These are phyloP conservation scores for Thraustotheca clavata DNA, from an alignment of 352 stramenopile species.

Conservation along the genomic window DNA sequence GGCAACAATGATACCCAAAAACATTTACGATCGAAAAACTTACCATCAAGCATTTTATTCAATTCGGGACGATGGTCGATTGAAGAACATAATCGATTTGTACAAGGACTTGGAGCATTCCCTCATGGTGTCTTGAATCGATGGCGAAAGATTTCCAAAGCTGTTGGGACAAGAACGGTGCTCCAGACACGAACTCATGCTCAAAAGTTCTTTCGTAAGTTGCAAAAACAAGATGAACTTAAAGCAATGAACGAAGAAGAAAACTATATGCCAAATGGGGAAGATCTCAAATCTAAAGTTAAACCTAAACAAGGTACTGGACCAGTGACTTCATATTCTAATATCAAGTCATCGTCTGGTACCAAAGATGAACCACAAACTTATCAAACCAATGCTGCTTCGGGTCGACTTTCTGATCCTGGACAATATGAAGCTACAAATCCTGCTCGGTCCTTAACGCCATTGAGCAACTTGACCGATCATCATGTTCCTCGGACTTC, in stretches of 20 bases:
- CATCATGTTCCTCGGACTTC: neutral
- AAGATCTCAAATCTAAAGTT: neutral
- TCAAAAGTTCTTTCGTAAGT: slow-evolving; percentile 86
- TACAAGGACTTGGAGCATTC: slow-evolving; percentile 81
- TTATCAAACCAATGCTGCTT: neutral
- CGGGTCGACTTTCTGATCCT: neutral
- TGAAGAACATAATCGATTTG: slow-evolving; percentile 63
- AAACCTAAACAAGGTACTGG: too few species aligned
- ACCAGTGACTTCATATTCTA: too few species aligned
- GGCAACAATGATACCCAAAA: slow-evolving; percentile 22
- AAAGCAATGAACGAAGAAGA: neutral
- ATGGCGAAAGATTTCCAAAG: slow-evolving; percentile 76
- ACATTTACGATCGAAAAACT: slow-evolving; percentile 18
- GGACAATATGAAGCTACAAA: neutral
- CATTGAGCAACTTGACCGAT: neutral
- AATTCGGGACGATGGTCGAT: slow-evolving; percentile 19
- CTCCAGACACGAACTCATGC: slow-evolving; percentile 81
- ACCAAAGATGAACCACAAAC: slow-evolving; percentile 16
- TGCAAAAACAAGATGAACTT: slow-evolving; percentile 26
- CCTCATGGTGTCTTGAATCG: slow-evolving; percentile 33
- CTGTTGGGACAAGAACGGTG: slow-evolving; percentile 75
- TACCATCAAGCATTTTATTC: slow-evolving; percentile 19
- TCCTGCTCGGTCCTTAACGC: neutral
- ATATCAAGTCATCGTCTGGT: too few species aligned
- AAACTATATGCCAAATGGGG: neutral